phyloP scores from a whole-genome alignment of 208 protist species.

The Leishmania gerbilli region DNA sequence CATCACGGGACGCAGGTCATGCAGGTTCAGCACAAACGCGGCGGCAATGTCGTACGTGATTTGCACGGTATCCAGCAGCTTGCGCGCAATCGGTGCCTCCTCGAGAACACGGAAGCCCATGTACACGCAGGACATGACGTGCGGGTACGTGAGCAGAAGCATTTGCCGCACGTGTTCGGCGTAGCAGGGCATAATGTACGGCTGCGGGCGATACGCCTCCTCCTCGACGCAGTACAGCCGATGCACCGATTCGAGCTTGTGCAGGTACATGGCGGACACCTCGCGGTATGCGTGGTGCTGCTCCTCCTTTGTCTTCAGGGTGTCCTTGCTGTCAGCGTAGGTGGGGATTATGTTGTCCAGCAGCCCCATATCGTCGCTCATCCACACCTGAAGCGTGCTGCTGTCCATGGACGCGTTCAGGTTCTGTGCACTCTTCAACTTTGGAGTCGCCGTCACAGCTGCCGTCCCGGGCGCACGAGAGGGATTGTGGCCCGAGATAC shows the following conservation, averaged over 20 bases:
- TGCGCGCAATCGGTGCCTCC: slow-evolving; percentile 56
- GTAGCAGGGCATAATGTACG: slow-evolving; percentile 83
- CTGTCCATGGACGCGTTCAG: slow-evolving; percentile 23
- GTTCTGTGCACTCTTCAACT: slow-evolving; percentile 3
- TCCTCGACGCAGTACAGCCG: slow-evolving; percentile 43
- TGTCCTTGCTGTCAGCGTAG: slow-evolving; percentile 48
- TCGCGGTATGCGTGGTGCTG: slow-evolving; percentile 56
- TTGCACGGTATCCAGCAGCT: slow-evolving; percentile 63
- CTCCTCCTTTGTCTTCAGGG: slow-evolving; percentile 54
- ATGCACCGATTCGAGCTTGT: slow-evolving; percentile 69
- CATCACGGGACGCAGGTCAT: slow-evolving; percentile 57
- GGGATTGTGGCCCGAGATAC: slow-evolving; percentile 11
- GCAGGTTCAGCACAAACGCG: slow-evolving; percentile 69
- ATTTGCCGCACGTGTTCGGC: slow-evolving; percentile 84
- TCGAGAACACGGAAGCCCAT: slow-evolving; percentile 76
- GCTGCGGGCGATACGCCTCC: slow-evolving; percentile 51
- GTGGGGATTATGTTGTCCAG: slow-evolving; percentile 44
- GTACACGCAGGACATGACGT: slow-evolving; percentile 68
- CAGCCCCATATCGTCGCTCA: slow-evolving; percentile 34
- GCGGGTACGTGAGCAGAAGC: slow-evolving; percentile 64
- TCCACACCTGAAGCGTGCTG: slow-evolving; percentile 22
- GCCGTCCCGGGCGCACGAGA: background rate
- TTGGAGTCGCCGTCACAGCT: slow-evolving; percentile 8
- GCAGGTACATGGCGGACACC: slow-evolving; percentile 44
- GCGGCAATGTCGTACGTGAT: slow-evolving; percentile 72